Conservation (phyloP, 441 rosid genomes). For the Croton laevigatus region DNA sequence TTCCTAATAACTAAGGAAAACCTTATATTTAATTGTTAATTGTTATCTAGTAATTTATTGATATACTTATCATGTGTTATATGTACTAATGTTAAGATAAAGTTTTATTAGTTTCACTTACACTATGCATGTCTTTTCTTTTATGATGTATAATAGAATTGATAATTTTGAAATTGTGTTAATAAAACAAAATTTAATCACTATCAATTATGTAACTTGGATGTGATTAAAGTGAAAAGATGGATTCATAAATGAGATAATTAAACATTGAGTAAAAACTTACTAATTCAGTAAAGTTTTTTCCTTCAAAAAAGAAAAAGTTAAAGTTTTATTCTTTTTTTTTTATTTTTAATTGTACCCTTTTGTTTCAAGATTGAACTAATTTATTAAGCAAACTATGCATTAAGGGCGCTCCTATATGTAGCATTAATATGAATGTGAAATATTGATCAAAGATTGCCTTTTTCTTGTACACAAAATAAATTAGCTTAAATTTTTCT, state of each 20-base stretch:
- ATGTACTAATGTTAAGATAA: too few relatives aligned
- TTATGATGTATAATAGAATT: too few relatives aligned
- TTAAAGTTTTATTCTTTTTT: too few relatives aligned
- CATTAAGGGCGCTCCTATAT: constrained; percentile 1
- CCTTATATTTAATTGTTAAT: neutral
- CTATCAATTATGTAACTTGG: neutral
- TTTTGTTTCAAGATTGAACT: too few relatives aligned
- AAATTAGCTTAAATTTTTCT: neutral
- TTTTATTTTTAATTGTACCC: too few relatives aligned
- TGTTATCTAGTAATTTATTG: too few relatives aligned
- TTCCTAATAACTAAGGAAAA: neutral
- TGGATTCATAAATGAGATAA: neutral
- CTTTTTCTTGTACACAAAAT: neutral
- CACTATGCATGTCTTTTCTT: too few relatives aligned
- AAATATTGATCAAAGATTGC: neutral
- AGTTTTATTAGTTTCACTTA: too few relatives aligned
- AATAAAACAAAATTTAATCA: neutral
- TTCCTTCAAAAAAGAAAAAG: too few relatives aligned
- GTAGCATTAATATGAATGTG: neutral
- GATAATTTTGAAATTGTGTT: neutral
- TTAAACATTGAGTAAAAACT: constrained; percentile 9
- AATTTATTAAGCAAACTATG: neutral
- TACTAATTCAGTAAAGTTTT: neutral
- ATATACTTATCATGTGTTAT: too few relatives aligned
- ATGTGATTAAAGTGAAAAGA: neutral